Percentiles rank a stretch among this genome's conserved stretches.
Evolutionary conservation across 768 basidiomycete genomes (phyloP).

Genomic region (Suillus occidentalis): DNA sequence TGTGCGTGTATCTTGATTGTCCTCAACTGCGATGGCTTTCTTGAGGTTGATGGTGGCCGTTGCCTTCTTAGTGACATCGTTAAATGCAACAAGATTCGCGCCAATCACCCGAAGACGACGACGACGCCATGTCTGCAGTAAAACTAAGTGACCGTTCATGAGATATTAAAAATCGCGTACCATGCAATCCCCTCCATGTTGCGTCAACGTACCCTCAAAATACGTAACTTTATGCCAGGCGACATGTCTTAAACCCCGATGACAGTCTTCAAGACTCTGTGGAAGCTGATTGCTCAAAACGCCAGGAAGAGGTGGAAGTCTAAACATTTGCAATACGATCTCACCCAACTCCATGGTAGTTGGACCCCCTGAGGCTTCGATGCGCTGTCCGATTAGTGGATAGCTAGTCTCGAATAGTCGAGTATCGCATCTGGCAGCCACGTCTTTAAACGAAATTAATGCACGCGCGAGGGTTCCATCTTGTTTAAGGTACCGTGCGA

Average conservation of each 20-base stretch:
- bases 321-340: conserved; percentile 86
- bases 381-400: conserved; percentile 76
- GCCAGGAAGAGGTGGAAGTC: conserved; percentile 87
- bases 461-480: conserved; percentile 89
- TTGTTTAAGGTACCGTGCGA: conserved; percentile 79
- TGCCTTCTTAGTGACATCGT: conserved; percentile 88
- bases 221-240: conserved; percentile 95
- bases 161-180: conserved; percentile 47
- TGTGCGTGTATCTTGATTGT: conserved; percentile 63
- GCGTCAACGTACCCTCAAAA: conserved; percentile 90
- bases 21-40: conserved; percentile 75
- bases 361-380: conserved; percentile 51
- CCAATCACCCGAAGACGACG: conserved; percentile 84
- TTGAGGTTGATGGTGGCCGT: conserved; percentile 90
- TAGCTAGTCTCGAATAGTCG: conserved; percentile 81
- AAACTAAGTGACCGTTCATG: not conserved
- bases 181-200: conserved; percentile 88
- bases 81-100: conserved; percentile 84
- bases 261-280: conserved; percentile 90
- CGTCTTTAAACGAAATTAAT: conserved; percentile 86
- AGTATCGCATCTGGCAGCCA: conserved; percentile 81
- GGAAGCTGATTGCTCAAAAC: conserved; percentile 76
- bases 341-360: conserved; percentile 79
- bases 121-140: conserved; percentile 71
- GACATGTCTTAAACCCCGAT: conserved; percentile 82